Percentiles rank a stretch among this genome's conserved stretches.
Evolutionary conservation across 179 eudicot genomes (phyloP).

Genomic region (Beta corolliflora): DNA sequence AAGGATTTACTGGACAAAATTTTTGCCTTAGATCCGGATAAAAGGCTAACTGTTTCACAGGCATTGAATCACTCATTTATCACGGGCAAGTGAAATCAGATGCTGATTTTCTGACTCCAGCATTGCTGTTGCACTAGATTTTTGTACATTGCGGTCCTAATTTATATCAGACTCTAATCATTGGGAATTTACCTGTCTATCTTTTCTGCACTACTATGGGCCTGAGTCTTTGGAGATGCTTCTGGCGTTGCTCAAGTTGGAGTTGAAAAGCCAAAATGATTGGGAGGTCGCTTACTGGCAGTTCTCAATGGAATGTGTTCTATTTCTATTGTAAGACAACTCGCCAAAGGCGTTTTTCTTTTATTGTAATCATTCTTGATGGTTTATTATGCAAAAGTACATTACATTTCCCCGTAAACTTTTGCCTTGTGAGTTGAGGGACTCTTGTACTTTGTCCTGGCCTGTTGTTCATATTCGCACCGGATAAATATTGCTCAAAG

Average conservation of each 20-base stretch:
- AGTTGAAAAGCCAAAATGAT: slow-evolving; percentile 42
- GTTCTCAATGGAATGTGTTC: slow-evolving; percentile 87
- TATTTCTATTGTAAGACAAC: slow-evolving; percentile 98
- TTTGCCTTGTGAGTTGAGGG: slow-evolving; percentile 27
- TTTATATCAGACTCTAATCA: slow-evolving; percentile 70
- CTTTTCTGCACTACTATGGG: slow-evolving; percentile 51
- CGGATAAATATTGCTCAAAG: slow-evolving; percentile 27
- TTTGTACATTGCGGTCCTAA: slow-evolving; percentile 52
- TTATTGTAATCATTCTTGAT: slow-evolving; percentile 73
- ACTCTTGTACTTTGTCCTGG: slow-evolving; percentile 27
- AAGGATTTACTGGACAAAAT: slow-evolving; percentile 88
- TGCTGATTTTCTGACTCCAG: slow-evolving; percentile 95
- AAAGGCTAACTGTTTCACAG: slow-evolving; percentile 89
- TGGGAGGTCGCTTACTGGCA: slow-evolving; percentile 59
- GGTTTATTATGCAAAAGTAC: slow-evolving; percentile 36
- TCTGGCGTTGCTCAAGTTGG: slow-evolving; percentile 55
- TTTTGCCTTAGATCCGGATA: slow-evolving; percentile 89
- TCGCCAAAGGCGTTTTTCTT: slow-evolving; percentile 72
- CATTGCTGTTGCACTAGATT: slow-evolving; percentile 69
- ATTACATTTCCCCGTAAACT: slow-evolving; percentile 11
- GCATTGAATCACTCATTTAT: slow-evolving; percentile 96
- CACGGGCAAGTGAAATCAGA: slow-evolving; percentile 98
- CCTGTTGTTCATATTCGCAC: slow-evolving; percentile 23
- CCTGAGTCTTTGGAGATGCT: slow-evolving; percentile 49
- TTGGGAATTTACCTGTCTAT: slow-evolving; percentile 73